Evolutionary conservation across 495 filamentous ascomycete genomes (phyloP).

Genomic region (Friedmanniomyces endolithicus): DNA sequence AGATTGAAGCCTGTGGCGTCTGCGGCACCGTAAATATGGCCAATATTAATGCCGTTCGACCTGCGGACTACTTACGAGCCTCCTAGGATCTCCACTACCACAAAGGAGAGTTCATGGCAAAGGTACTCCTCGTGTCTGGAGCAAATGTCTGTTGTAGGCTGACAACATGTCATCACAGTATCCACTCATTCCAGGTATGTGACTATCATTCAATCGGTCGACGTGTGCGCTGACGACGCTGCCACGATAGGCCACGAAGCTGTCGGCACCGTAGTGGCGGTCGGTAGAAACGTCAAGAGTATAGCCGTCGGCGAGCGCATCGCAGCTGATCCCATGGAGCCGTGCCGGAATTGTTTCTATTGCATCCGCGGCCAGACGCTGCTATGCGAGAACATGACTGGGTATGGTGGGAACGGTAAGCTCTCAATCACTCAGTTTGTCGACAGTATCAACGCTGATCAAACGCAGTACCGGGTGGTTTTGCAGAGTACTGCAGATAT

Average conservation of each 20-base stretch:
- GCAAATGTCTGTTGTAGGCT: not conserved
- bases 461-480: conserved; percentile 46
- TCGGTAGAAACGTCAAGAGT: conserved; percentile 44
- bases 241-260: conserved; percentile 42
- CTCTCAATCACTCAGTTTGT: not conserved
- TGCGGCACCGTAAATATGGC: conserved; percentile 5
- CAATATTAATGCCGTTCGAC: not conserved
- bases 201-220: not conserved
- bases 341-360: conserved; percentile 62
- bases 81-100: conserved; percentile 9
- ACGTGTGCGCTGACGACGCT: not conserved
- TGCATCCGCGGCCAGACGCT: conserved; percentile 56
- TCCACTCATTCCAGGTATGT: conserved; percentile 1
- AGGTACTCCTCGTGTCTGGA: not conserved
- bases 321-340: conserved; percentile 45
- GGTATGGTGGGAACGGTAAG: conserved; percentile 44
- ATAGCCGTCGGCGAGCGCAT: conserved; percentile 57
- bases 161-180: not conserved
- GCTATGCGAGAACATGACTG: conserved; percentile 57
- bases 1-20: conserved; percentile 11
- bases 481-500: conserved; percentile 53
- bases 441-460: not conserved
- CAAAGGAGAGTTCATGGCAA: conserved; percentile 14
- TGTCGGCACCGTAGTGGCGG: conserved; percentile 42
- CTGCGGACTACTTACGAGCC: not conserved